These are phyloP conservation scores for Globisporangium yorkense DNA, from an alignment of 352 stramenopile species.

Conservation along the genomic window DNA sequence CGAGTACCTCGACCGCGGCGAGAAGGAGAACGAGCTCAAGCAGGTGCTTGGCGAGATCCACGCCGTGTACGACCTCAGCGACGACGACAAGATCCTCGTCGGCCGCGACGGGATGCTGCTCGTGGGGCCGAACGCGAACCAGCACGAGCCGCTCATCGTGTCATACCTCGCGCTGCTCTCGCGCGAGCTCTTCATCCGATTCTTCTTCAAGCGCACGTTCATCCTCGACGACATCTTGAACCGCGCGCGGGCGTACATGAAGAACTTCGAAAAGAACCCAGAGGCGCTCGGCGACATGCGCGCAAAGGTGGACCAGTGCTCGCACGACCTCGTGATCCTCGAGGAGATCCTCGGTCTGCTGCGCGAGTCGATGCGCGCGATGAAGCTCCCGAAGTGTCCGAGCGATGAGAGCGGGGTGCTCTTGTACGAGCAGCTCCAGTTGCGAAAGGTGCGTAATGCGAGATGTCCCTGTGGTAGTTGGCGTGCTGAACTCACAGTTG, in stretches of 20 bases:
- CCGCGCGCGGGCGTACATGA: constrained; percentile 89
- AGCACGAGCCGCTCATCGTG: constrained; percentile 92
- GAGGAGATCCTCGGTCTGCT: constrained; percentile 96
- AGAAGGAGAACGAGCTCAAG: constrained; percentile 98
- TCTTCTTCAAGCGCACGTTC: constrained; percentile 94
- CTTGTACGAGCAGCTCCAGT: constrained; percentile 92
- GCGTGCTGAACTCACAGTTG: not conserved
- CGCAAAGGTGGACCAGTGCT: constrained; percentile 87
- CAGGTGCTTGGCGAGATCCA: constrained; percentile 93
- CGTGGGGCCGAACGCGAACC: constrained; percentile 87
- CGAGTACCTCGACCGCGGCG: constrained; percentile 95
- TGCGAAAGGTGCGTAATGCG: constrained; percentile 42
- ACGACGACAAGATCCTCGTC: constrained; percentile 95
- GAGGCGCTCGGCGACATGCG: constrained; percentile 87
- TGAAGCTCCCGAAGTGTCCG: constrained; percentile 89
- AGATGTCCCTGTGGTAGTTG: not conserved
- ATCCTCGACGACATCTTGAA: constrained; percentile 95
- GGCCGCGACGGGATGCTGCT: constrained; percentile 91
- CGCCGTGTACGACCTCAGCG: constrained; percentile 93
- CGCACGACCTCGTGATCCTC: constrained; percentile 93
- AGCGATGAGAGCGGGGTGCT: constrained; percentile 80
- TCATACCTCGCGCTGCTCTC: constrained; percentile 92
- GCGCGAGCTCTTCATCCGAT: constrained; percentile 91
- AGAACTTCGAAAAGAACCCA: constrained; percentile 89
- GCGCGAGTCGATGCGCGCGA: constrained; percentile 89